phyloP scores from a whole-genome alignment of 805 yeast genomes.

The Saturnispora gosingensis region DNA sequence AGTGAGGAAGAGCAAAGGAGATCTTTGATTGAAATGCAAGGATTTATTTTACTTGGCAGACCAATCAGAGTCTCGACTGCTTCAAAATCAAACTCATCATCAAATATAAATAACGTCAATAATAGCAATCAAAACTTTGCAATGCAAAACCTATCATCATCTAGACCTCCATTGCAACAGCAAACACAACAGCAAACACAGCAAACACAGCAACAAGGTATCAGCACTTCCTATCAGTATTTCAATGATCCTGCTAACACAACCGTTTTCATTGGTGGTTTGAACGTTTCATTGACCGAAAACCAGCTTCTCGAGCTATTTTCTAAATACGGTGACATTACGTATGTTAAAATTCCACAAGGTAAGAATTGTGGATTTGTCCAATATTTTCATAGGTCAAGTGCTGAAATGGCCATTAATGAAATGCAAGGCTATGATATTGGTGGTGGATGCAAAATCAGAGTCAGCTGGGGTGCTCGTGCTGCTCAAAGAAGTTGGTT shows the following conservation, averaged over 20 bases:
- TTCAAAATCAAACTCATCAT: slow-evolving; percentile 26
- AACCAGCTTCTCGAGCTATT: slow-evolving; percentile 53
- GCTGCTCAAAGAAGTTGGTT: slow-evolving; percentile 35
- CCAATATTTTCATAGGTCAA: slow-evolving; percentile 64
- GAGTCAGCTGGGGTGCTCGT: slow-evolving; percentile 81
- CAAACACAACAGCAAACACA: slow-evolving; percentile 6
- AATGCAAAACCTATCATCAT: neutral
- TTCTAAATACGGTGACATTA: slow-evolving; percentile 62
- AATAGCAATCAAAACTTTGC: neutral
- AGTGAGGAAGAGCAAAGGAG: slow-evolving; percentile 58
- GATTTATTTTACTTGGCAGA: slow-evolving; percentile 57
- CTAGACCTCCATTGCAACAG: slow-evolving; percentile 8
- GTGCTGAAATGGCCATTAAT: slow-evolving; percentile 78
- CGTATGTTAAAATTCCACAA: slow-evolving; percentile 69
- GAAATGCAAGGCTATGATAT: slow-evolving; percentile 88
- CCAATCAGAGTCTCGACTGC: slow-evolving; percentile 74
- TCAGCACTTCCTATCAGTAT: slow-evolving; percentile 40
- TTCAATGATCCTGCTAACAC: slow-evolving; percentile 70
- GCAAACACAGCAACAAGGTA: neutral
- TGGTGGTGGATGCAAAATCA: slow-evolving; percentile 63
- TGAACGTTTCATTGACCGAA: slow-evolving; percentile 49
- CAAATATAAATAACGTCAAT: neutral
- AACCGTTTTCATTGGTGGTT: slow-evolving; percentile 71
- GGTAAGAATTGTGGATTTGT: slow-evolving; percentile 80
- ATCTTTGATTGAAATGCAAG: slow-evolving; percentile 77